Evolutionary conservation across 2,329 filamentous ascomycete species (phyloP), one percentile per base, ranked within the genome.

Genomic region (Cladobotryum protrusum): DNA sequence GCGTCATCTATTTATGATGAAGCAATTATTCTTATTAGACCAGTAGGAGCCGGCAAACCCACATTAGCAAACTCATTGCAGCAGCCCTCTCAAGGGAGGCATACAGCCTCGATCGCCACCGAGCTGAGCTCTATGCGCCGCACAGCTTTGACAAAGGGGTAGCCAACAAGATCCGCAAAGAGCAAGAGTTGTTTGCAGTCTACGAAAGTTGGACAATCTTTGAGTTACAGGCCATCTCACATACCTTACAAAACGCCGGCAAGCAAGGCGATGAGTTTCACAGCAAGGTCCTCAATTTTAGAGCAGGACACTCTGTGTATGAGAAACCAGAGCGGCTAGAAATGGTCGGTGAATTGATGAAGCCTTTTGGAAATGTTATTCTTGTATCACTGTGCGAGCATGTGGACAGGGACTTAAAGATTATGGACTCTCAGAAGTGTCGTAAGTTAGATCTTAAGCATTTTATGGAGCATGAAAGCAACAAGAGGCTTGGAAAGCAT

Each of bases 41-140:
- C 48, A 49, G 51, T 50, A 35, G 51, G 51, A 15, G 49, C 51
- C 13, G 51, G 51, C 32, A 53, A 50, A 40, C 50, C 51, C 12
- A 53, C 51, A 47, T 50, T 19, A 47, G 43, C 5, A 43, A 15
- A 37, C 35, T 50, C 17, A 7, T 53, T 4, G 51, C 48, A 17
- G 12, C 39, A 8, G 18, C 34, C 1, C 51, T 53, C 2, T 18
- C 37, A 4, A 41, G 44, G 18, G 48, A 50, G 34, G 13, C 50
- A 4, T 53, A 53, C 20, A 50, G 48, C 13, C 44, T 53, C 19
- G 51, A 53, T 12, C 48, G 48, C 5, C 48, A 53, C 40, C 47
- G 51, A 35, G 48, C 50, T 32, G 43, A 46, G 14, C 48, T 53
- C 32, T 53, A 53, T 17, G 48, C 48, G n/a, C 51, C 51, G 1